phyloP scores from a whole-genome alignment of 2,329 filamentous ascomycete species.

The Hypocreales sp. region DNA sequence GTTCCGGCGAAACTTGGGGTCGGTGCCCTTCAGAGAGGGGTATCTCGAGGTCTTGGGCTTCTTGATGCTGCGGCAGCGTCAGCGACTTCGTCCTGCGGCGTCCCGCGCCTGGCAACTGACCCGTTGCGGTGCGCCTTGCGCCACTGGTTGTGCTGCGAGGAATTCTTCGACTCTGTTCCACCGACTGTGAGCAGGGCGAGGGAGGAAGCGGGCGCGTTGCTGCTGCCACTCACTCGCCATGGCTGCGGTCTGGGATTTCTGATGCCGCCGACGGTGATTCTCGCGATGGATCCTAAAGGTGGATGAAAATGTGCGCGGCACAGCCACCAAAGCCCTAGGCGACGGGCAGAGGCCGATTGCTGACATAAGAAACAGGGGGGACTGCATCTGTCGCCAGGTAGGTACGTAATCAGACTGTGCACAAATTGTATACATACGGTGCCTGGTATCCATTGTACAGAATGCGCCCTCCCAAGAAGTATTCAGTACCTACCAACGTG shows the following conservation, averaged over 20 bases:
- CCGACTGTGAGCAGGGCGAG: neutral
- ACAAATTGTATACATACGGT: no score
- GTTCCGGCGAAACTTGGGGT: conserved; percentile 99
- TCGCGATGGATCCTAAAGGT: conserved; percentile 10
- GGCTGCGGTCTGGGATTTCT: conserved; percentile 17
- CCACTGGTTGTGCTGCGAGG: conserved; percentile 96
- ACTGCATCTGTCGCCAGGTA: no score
- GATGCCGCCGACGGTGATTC: conserved; percentile 11
- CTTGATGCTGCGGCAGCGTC: conserved; percentile 67
- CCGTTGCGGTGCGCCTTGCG: conserved; percentile 99
- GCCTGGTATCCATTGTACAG: no score
- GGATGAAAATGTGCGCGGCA: conserved; percentile 15
- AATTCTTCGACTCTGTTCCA: conserved; percentile 91
- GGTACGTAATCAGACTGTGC: no score
- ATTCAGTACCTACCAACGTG: no score
- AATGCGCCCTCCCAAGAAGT: no score
- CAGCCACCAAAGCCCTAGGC: no score
- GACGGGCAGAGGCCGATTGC: no score
- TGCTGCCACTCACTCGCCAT: conserved; percentile 23
- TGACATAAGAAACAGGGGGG: no score
- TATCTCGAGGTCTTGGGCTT: conserved; percentile 99
- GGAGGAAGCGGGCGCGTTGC: neutral
- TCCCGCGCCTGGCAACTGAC: conserved; percentile 39
- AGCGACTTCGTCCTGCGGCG: conserved; percentile 3
- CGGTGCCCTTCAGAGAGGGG: conserved; percentile 94